Evolutionary conservation across 257 asterid species (phyloP).

Genomic region (Pogostemon cablin): DNA sequence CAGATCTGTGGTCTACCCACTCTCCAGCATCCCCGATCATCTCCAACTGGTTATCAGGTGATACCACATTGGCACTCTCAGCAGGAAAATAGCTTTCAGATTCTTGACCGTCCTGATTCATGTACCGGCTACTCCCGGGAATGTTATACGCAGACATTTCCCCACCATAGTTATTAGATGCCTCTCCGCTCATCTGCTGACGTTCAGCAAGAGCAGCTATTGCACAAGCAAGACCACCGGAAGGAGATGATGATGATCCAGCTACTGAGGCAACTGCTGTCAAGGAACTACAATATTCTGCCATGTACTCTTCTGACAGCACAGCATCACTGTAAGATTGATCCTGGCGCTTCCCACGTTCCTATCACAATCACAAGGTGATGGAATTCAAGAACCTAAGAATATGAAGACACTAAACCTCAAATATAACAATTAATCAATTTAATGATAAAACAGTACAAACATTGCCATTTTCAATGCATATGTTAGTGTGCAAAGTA

Average conservation of each 20-base stretch:
- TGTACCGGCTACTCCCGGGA: conserved; percentile 45
- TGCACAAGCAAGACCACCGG: conserved; percentile 90
- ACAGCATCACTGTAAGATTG: conserved; percentile 42
- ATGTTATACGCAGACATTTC: conserved; percentile 42
- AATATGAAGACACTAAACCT: not conserved
- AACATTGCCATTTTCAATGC: not conserved
- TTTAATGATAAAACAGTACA: not conserved
- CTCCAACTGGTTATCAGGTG: conserved; percentile 52
- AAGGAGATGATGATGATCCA: conserved; percentile 73
- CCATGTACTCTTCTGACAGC: conserved; percentile 50
- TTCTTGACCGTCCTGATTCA: conserved; percentile 52
- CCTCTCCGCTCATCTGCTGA: conserved; percentile 63
- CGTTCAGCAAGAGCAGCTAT: conserved; percentile 96
- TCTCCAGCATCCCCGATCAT: conserved; percentile 45
- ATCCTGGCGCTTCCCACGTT: conserved; percentile 58
- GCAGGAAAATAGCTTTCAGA: conserved; percentile 50
- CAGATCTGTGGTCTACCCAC: conserved; percentile 50
- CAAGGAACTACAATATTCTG: conserved; percentile 46
- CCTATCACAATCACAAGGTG: conserved; percentile 48
- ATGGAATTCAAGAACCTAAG: not conserved
- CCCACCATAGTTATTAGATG: conserved; percentile 49
- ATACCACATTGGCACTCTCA: conserved; percentile 38
- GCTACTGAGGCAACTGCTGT: conserved; percentile 37
- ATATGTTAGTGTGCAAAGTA: conserved; percentile 1
- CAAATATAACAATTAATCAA: not conserved